Evolutionary conservation across 2,329 filamentous ascomycete genomes (phyloP), one percentile per base, ranked within the genome.

Genomic region (Herpotrichia juniperi): DNA sequence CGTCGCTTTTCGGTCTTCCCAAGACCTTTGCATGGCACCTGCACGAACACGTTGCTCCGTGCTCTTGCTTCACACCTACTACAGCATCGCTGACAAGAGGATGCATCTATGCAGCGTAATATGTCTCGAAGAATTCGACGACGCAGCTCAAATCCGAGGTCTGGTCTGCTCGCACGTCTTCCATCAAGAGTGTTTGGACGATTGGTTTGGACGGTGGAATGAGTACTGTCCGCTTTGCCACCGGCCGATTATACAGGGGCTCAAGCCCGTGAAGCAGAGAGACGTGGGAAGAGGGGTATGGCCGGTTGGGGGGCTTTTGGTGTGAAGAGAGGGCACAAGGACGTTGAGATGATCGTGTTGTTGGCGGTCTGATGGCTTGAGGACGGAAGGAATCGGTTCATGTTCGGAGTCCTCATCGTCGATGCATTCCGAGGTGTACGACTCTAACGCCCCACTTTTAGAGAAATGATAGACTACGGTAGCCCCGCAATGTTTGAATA

Each of bases 171-270:
- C 60, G 16, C 72, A 75, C 48, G 68, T 71, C 11, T 75, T 74
- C 52, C 72, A 75, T 42, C 61, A 69, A 37, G 53, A 59, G 6
- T 75, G 72, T 25, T 56, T 75, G 14, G 72, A 74, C 53, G 68
- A 72, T 37, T 75, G 72, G 72, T 75, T 69, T 47, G 59, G 57
- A 22, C 57, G 69, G 22, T 72, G 58, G 46, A 73, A 75, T 47
- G 71, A 74, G 28, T 72, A 62, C 50, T 75, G 72, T 51, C 72
- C 72, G 35, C 62, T 75, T 16, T 75, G 72, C 37, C 72, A 74
- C 43, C 53, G 67, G 16, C 61, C 69, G 8, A 75, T 75, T 32
- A 63, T 74, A 46, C 67, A 68, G 7, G 63, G 63, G 21, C 43
- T 52, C 12, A 61, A 52, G 34, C 26, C 42, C 12, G n/a, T 24